Base-by-base conservation (phyloP, 441 rosid genomes). In the Cnidoscolus chayamansa region DNA sequence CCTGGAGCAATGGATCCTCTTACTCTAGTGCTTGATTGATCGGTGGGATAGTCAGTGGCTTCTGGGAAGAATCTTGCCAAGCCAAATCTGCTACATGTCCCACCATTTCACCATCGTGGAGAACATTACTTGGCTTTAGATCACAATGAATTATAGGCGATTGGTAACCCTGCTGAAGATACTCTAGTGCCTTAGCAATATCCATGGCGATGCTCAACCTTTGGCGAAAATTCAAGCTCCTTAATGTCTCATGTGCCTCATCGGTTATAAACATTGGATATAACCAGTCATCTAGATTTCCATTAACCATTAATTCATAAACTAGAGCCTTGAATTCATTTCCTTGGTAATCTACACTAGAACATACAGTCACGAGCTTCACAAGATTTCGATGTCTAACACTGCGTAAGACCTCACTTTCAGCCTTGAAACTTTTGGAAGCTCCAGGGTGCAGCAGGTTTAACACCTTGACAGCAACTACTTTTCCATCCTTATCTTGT, bases 311-410 rank as follows among this genome's bases (percentile, higher is more conserved):
- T 6, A 67, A 72, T 31, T 63, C 11, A 10, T 64, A 72, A 51
- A 53, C 9, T n/a, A 68, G 8, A 10, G 71, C 61, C 71, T 68
- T 54, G 50, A 56, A 56, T 19, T 68, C 17, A 37, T 68, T 37
- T 30, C 54, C 76, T 30, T 54, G n/a, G 17, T 16, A 11, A n/a
- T 45, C 65, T 12, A 73, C 8, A 11, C 65, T 13, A 13, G 74
- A 75, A 50, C 70, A 75, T 4, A 40, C 37, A 45, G 49, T 75
- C 12, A 75, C 51, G 20, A 75, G 62, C 59, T 75, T 70, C 50
- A 75, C 78, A 17, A 70, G 78, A 74, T 70, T 75, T 30, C 70
- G 20, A 49, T 70, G 74, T 50, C 53, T 69, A 45, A 64, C 63
- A 3, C 63, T 47, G 6, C 60, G 6, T 45, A 62, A 63, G 10